Conservation (phyloP, 805 yeast species). For the Wickerhamomyces subpelliculosus region DNA sequence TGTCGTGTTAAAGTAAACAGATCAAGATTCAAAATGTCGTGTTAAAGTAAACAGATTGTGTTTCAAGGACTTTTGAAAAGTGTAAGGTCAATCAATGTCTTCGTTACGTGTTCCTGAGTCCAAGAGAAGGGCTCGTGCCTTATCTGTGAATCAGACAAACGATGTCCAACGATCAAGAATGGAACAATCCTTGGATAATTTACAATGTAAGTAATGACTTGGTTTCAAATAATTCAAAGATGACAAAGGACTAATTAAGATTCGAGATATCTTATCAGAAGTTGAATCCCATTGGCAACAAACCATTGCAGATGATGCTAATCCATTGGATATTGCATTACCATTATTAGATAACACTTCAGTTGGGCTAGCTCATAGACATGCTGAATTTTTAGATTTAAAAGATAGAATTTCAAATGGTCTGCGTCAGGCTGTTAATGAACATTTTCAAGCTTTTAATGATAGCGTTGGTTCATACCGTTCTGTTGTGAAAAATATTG, state of each 20-base stretch:
- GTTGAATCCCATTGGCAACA: constrained; percentile 43
- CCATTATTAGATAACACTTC: constrained; percentile 80
- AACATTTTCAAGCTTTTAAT: constrained; percentile 78
- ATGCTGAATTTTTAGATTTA: constrained; percentile 57
- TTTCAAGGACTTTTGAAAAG: not conserved
- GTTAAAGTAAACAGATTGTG: not conserved
- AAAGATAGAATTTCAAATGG: constrained; percentile 49
- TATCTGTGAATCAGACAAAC: not conserved
- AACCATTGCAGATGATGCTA: constrained; percentile 47
- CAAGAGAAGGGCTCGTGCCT: not conserved
- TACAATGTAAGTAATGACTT: constrained; percentile 5
- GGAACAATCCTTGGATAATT: constrained; percentile 14
- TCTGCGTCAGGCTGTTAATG: constrained; percentile 66
- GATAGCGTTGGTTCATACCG: constrained; percentile 82
- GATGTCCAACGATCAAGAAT: constrained; percentile 3
- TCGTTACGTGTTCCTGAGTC: not conserved
- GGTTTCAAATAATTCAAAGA: not conserved
- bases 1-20: too few species aligned
- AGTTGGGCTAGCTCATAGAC: constrained; percentile 80
- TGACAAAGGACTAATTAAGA: not conserved
- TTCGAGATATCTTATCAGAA: constrained; percentile 14
- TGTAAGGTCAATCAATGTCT: not conserved
- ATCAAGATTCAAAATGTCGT: too few species aligned
- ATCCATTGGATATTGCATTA: constrained; percentile 81
- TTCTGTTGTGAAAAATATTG: constrained; percentile 53